Percentiles rank a stretch among this genome's conserved stretches.
These are phyloP conservation scores for Trichodelitschia bisporula DNA, from an alignment of 495 filamentous ascomycete species.

Conservation along the genomic window DNA sequence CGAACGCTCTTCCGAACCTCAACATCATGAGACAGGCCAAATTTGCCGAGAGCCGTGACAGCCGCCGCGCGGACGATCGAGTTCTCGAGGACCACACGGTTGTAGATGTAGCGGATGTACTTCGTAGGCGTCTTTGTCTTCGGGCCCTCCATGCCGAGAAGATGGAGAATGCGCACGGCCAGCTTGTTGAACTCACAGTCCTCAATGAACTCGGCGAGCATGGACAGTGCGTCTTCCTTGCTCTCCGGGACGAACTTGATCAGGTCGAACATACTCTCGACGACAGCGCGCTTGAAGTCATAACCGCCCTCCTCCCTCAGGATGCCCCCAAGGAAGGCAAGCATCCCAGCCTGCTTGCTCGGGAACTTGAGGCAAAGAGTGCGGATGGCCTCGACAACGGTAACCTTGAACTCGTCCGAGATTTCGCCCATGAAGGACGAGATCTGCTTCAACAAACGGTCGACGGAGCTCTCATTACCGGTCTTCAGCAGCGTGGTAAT, in stretches of 20 bases:
- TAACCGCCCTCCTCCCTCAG: conserved; percentile 92
- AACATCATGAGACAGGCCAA: conserved; percentile 85
- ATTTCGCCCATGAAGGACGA: conserved; percentile 14
- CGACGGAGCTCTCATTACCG: conserved; percentile 88
- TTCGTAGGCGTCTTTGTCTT: conserved; percentile 91
- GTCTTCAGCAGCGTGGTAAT: conserved; percentile 97
- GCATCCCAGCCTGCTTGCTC: conserved; percentile 93
- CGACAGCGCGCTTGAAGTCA: conserved; percentile 91
- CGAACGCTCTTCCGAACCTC: conserved; percentile 90
- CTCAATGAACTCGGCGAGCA: conserved; percentile 97
- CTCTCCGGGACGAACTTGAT: conserved; percentile 98
- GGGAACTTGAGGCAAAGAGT: conserved; percentile 95
- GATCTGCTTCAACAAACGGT: conserved; percentile 92
- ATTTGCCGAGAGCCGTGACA: conserved; percentile 87
- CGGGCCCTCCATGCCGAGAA: conserved; percentile 82
- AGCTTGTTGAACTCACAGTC: conserved; percentile 99
- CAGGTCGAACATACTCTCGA: conserved; percentile 98
- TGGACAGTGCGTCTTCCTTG: conserved; percentile 86
- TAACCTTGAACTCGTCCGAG: conserved; percentile 90
- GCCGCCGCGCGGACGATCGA: conserved; percentile 87
- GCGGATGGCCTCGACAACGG: conserved; percentile 92
- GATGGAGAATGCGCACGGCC: conserved; percentile 79
- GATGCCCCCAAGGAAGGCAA: conserved; percentile 84
- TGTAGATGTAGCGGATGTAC: conserved; percentile 98
- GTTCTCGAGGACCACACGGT: conserved; percentile 93